A percentile compares a stretch with the other conserved stretches of the same genome.
Evolutionary conservation across 2,329 filamentous ascomycete genomes (phyloP).

Genomic region (Dothistroma pini): DNA sequence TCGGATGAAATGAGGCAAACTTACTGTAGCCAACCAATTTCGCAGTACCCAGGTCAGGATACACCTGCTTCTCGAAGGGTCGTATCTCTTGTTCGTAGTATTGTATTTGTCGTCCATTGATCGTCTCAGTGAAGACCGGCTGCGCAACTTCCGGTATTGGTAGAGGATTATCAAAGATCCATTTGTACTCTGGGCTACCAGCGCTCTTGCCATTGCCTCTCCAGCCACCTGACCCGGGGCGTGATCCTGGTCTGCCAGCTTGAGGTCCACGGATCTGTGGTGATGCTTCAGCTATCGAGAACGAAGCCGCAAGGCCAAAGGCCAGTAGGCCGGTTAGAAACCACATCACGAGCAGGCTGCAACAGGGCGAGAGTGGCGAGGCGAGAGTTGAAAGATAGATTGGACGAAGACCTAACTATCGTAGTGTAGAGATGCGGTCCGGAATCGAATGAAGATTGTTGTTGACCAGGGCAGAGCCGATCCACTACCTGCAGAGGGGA

Average conservation of each 20-base stretch:
- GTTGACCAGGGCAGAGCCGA: background rate
- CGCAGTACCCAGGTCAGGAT: constrained; percentile 41
- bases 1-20: background rate
- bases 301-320: constrained; percentile 11
- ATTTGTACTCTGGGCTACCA: constrained; percentile 23
- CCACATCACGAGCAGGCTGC: background rate
- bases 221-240: constrained; percentile 4
- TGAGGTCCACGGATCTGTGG: constrained; percentile 8
- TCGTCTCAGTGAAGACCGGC: constrained; percentile 34
- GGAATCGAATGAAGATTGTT: background rate
- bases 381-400: background rate
- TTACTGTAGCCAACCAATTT: constrained; percentile 47
- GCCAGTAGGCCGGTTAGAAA: constrained; percentile 8
- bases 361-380: background rate
- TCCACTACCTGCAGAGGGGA: background rate
- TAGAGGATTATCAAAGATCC: constrained; percentile 22
- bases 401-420: background rate
- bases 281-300: constrained; percentile 9
- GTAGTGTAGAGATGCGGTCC: background rate
- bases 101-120: constrained; percentile 40
- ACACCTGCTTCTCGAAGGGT: constrained; percentile 41
- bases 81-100: constrained; percentile 48
- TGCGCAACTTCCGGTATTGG: constrained; percentile 23
- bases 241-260: background rate
- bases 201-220: constrained; percentile 21